Conservation (phyloP, 768 basidiomycete genomes). For the Suillus decipiens region DNA sequence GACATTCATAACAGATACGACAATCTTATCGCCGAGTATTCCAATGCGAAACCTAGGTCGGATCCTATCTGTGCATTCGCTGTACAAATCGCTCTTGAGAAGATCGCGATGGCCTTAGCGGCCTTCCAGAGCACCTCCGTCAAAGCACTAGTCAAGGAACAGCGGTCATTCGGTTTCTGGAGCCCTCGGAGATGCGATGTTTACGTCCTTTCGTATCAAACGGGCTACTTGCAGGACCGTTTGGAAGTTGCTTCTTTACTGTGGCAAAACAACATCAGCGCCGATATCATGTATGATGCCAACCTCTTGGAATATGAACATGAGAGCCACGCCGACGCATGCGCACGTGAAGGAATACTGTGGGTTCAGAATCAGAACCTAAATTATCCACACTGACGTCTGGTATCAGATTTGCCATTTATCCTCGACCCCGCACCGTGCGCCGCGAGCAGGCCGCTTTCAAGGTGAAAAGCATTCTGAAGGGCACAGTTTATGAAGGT, state of each 20-base stretch:
- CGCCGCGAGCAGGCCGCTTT: constrained; percentile 67
- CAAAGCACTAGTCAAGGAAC: constrained; percentile 71
- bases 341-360: constrained; percentile 83
- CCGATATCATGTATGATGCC: constrained; percentile 86
- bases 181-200: constrained; percentile 89
- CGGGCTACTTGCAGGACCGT: constrained; percentile 74
- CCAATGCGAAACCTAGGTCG: constrained; percentile 51
- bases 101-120: constrained; percentile 70
- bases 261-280: constrained; percentile 82
- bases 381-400: constrained; percentile 36
- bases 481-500: constrained; percentile 77
- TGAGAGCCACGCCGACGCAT: constrained; percentile 66
- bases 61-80: constrained; percentile 68
- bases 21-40: constrained; percentile 61
- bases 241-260: constrained; percentile 75
- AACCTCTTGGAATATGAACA: constrained; percentile 62
- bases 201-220: constrained; percentile 77
- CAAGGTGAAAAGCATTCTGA: constrained; percentile 82
- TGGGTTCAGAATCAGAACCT: constrained; percentile 36
- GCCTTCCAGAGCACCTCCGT: constrained; percentile 67
- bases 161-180: constrained; percentile 85
- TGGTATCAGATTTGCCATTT: constrained; percentile 53
- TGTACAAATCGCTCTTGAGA: constrained; percentile 77
- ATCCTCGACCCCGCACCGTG: constrained; percentile 53
- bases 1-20: constrained; percentile 57